phyloP scores from a whole-genome alignment of 148 eudicot genomes.

The Fagopyrum homotropicum region DNA sequence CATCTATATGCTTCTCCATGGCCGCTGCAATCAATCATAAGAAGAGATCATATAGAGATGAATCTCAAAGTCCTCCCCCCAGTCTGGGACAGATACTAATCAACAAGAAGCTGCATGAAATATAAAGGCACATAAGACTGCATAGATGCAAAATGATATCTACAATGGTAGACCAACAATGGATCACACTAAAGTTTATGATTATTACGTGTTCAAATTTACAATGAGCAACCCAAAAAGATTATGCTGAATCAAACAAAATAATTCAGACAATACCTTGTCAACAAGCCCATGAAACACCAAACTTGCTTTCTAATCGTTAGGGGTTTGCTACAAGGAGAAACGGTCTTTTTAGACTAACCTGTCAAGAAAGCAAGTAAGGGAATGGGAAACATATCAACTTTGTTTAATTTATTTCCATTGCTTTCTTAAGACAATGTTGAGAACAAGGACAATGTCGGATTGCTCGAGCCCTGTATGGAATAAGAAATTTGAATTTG shows the following conservation, averaged over 20 bases:
- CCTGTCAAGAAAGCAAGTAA: not conserved
- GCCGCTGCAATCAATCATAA: too few relatives aligned
- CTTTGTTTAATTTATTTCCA: not conserved
- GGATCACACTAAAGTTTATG: too few relatives aligned
- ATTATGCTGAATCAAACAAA: not conserved
- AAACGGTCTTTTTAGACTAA: not conserved
- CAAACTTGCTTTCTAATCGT: conserved; percentile 45
- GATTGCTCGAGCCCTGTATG: conserved; percentile 43
- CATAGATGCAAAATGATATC: too few relatives aligned
- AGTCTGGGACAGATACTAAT: too few relatives aligned
- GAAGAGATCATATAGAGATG: too few relatives aligned
- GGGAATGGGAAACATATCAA: not conserved
- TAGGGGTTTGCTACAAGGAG: conserved; percentile 37
- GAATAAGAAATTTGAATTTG: conserved; percentile 89
- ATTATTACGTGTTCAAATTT: too few relatives aligned
- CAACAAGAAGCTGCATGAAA: too few relatives aligned
- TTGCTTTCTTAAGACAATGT: conserved; percentile 25
- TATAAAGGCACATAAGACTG: too few relatives aligned
- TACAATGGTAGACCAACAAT: too few relatives aligned
- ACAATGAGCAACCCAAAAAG: not conserved
- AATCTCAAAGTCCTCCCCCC: too few relatives aligned
- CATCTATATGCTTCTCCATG: too few relatives aligned
- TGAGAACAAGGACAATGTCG: conserved; percentile 48
- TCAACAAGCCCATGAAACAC: conserved; percentile 45
- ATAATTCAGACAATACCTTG: conserved; percentile 26